A percentile compares a stretch with the other conserved stretches of the same genome.
Evolutionary conservation across 495 filamentous ascomycete genomes (phyloP).

Genomic region (Eremomyces bilateralis): DNA sequence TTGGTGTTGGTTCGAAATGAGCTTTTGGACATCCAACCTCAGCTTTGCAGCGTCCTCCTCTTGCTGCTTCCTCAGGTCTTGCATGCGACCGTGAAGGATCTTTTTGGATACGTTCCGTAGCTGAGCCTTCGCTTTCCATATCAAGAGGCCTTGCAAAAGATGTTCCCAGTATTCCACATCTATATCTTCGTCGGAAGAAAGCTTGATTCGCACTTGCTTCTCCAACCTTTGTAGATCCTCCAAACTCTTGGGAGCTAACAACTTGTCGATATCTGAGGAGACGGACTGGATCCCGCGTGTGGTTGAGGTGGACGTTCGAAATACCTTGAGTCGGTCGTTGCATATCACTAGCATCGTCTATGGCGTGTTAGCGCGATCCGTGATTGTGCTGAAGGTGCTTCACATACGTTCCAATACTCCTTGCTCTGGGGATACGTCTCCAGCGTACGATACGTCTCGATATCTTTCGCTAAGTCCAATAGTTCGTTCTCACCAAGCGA

Average conservation of each 20-base stretch:
- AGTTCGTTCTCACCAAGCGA: constrained; percentile 48
- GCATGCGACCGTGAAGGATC: constrained; percentile 52
- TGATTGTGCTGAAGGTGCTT: background rate
- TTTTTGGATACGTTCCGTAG: constrained; percentile 59
- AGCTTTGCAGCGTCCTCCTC: constrained; percentile 44
- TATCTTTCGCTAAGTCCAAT: constrained; percentile 61
- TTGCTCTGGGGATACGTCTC: constrained; percentile 57
- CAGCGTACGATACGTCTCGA: constrained; percentile 61
- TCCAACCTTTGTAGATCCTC: constrained; percentile 71
- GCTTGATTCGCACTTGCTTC: constrained; percentile 59
- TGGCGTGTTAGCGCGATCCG: background rate
- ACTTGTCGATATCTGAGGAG: constrained; percentile 64
- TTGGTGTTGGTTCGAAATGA: constrained; percentile 19
- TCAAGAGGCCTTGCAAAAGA: constrained; percentile 56
- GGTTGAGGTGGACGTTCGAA: constrained; percentile 35
- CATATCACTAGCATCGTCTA: constrained; percentile 70
- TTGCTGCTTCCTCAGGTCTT: constrained; percentile 44
- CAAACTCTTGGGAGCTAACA: constrained; percentile 68
- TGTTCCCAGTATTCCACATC: constrained; percentile 98
- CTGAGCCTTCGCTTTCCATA: constrained; percentile 83
- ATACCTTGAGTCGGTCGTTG: constrained; percentile 47
- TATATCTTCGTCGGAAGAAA: constrained; percentile 74
- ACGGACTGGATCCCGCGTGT: constrained; percentile 63
- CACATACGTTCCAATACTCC: constrained; percentile 63
- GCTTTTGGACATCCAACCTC: constrained; percentile 30